phyloP scores from a whole-genome alignment of 305 asterid genomes.

The Nicotiana rustica region DNA sequence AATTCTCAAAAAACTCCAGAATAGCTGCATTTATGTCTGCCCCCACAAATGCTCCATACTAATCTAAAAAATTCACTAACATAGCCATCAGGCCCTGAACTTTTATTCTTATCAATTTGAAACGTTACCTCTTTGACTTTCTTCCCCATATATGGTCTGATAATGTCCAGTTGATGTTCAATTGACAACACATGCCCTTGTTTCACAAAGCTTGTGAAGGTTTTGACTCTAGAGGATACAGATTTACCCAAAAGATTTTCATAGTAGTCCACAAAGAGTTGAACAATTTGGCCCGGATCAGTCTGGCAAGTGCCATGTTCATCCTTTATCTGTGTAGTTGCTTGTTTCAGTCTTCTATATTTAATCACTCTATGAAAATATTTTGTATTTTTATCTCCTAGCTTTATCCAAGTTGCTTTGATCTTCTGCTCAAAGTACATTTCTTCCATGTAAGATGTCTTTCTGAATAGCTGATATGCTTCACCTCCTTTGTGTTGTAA shows the following conservation, averaged over 20 bases:
- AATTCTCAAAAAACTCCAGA: background rate
- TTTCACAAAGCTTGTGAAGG: too few relatives aligned
- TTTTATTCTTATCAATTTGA: background rate
- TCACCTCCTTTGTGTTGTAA: background rate
- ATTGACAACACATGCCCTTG: too few relatives aligned
- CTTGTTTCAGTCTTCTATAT: too few relatives aligned
- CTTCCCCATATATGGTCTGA: background rate
- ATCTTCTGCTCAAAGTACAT: too few relatives aligned
- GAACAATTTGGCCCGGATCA: too few relatives aligned
- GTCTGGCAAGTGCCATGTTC: background rate
- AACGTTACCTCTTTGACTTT: background rate
- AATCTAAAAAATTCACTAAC: background rate
- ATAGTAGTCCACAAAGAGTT: too few relatives aligned
- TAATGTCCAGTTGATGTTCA: too few relatives aligned
- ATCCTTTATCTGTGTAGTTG: background rate
- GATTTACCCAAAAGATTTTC: too few relatives aligned
- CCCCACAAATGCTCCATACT: background rate
- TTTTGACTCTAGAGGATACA: too few relatives aligned
- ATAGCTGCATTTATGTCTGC: background rate
- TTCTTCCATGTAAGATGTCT: too few relatives aligned
- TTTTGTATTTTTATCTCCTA: background rate
- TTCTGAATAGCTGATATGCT: too few relatives aligned
- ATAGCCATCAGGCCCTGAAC: background rate
- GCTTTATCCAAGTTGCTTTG: too few relatives aligned
- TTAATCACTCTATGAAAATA: background rate